These are phyloP conservation scores for Fistulina hepatica DNA, from an alignment of 1,284 basidiomycete genomes.

Conservation along the genomic window DNA sequence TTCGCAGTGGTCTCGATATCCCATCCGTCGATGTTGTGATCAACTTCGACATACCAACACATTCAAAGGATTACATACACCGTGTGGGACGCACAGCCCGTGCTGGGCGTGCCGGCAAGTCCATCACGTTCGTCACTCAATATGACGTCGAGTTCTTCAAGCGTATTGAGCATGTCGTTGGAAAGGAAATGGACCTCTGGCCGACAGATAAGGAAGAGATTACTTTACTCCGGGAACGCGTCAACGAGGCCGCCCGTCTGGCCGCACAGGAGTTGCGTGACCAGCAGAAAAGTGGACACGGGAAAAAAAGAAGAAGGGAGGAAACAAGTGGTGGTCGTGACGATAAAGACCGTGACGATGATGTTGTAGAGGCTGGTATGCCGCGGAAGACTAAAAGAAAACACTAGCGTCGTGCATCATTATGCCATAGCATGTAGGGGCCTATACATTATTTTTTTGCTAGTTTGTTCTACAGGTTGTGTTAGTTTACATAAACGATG, in stretches of 20 bases:
- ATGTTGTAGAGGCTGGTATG: conserved; percentile 75
- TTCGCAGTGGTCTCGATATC: conserved; percentile 84
- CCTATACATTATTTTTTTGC: no score
- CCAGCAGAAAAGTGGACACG: conserved; percentile 39
- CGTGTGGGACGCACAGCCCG: conserved; percentile 96
- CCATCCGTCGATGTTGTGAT: conserved; percentile 95
- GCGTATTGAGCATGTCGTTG: conserved; percentile 86
- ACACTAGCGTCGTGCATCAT: no score
- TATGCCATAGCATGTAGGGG: no score
- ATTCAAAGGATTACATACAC: conserved; percentile 99
- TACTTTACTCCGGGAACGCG: conserved; percentile 79
- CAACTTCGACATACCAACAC: conserved; percentile 96
- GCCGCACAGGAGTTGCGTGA: conserved; percentile 76
- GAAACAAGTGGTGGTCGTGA: conserved; percentile 41
- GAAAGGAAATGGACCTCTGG: conserved; percentile 89
- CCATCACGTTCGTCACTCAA: conserved; percentile 94
- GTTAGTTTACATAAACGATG: no score
- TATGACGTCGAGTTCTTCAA: conserved; percentile 97
- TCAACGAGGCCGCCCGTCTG: conserved; percentile 79
- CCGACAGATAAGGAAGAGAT: conserved; percentile 88
- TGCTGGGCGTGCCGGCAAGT: conserved; percentile 91
- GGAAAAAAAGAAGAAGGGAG: conserved; percentile 42
- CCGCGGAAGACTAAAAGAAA: conserved; percentile 42
- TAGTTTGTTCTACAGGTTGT: no score
- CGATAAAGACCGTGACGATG: conserved; percentile 78